Base-by-base conservation (phyloP, 176 grass and related monocot genomes). In the Bromus sterilis region DNA sequence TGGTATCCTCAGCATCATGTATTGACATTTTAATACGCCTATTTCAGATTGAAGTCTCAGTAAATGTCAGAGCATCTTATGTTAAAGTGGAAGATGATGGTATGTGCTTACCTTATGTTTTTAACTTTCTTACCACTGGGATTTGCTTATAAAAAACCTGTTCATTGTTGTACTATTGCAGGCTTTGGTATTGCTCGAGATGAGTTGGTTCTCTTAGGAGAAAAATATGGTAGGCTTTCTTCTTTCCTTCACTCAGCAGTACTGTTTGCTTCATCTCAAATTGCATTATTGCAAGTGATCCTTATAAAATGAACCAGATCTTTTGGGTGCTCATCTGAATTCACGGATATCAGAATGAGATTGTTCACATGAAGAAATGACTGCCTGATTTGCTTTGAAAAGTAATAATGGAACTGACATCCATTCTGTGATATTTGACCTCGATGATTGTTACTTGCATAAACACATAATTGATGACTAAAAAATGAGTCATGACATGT, bases 11-110 rank as follows among this genome's bases (percentile, higher is more conserved):
- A 49, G 13, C 33, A 43, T 37, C 34, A 61, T 55, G 51, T 49
- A 20, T 34, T 59, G 11, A 24, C 11, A 74, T 61, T 71, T 36
- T 66, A 72, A 62, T 48, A 56, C 23, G 3, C 33, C 56, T 5
- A 65, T 89, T 88, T 83, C 92, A 98, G 95, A 88, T 98, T 46
- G 85, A 86, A 36, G 81, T 95, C 30, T 86, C 66, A 48, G 57
- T 98, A 81, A 98, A 91, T 78, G 72, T 91, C 20, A 88, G 82
- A 84, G 75, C 88, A 48, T 93, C 82, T 88, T 91, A 75, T 82
- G 32, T 94, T 78, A 89, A 98, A 89, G 88, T 98, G 70, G 85
- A 90, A 91, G 95, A 95, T 80, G 90, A 98, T 84, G 95, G 95
- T 98, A 86, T 60, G 67, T 20, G 35, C 37, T 51, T 77, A 32